phyloP scores from a whole-genome alignment of 129 eudicot genomes.

The Logfia minima region DNA sequence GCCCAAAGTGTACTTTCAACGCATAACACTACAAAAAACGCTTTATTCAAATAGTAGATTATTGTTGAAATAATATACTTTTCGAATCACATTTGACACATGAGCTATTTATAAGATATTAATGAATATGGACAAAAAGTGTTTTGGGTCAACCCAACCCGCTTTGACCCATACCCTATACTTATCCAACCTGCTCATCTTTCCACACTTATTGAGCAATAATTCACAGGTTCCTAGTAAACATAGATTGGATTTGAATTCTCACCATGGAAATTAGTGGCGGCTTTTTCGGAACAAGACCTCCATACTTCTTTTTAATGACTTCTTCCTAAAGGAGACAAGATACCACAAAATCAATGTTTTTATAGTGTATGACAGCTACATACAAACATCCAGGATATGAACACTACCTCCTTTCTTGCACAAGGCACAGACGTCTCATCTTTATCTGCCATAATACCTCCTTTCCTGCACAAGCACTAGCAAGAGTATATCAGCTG shows the following conservation, averaged over 20 bases:
- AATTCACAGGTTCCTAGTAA: constrained; percentile 1
- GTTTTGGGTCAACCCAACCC: not conserved
- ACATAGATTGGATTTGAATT: not conserved
- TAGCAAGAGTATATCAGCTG: constrained; percentile 13
- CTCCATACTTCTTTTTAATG: constrained; percentile 84
- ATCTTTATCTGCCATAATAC: constrained; percentile 25
- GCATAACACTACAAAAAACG: not conserved
- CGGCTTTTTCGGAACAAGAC: constrained; percentile 82
- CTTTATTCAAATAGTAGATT: not conserved
- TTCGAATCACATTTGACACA: not conserved
- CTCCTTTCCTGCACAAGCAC: not conserved
- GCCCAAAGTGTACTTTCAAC: not conserved
- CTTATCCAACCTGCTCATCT: not conserved
- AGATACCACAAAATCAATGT: constrained; percentile 1
- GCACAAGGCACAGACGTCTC: constrained; percentile 44
- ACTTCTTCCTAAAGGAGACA: constrained; percentile 62
- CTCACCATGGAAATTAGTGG: constrained; percentile 91
- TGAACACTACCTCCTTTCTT: constrained; percentile 54
- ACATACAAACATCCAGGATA: constrained; percentile 10
- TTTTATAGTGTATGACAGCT: constrained; percentile 12
- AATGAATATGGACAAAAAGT: not conserved
- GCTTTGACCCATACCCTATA: not conserved
- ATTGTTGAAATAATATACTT: not conserved
- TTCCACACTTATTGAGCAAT: not conserved
- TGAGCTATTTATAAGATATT: not conserved